Evolutionary conservation across 2,329 filamentous ascomycete species (phyloP).

Genomic region (Cylindrodendrum hubeiense): DNA sequence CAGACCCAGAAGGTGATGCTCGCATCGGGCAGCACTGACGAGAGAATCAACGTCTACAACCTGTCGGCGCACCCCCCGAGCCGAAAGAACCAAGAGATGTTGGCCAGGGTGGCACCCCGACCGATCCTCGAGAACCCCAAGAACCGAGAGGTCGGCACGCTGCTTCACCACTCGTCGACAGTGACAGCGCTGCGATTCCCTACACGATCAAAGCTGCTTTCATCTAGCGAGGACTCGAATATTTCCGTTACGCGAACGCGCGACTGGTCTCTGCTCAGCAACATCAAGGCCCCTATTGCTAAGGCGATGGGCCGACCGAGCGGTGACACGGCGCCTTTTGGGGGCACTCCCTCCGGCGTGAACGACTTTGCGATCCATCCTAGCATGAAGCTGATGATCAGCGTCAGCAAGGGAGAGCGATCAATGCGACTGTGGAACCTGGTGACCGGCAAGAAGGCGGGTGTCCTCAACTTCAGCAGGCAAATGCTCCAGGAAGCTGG

Average conservation of each 20-base stretch:
- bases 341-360: slow-evolving; percentile 85
- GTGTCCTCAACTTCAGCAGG: slow-evolving; percentile 86
- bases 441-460: slow-evolving; percentile 95
- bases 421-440: slow-evolving; percentile 97
- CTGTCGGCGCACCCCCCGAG: slow-evolving; percentile 78
- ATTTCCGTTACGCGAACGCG: slow-evolving; percentile 88
- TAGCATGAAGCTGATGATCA: slow-evolving; percentile 96
- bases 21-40: slow-evolving; percentile 92
- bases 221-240: slow-evolving; percentile 90
- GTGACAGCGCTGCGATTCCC: slow-evolving; percentile 87
- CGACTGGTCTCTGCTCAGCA: slow-evolving; percentile 90
- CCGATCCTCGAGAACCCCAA: slow-evolving; percentile 85
- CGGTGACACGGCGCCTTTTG: slow-evolving; percentile 88
- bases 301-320: slow-evolving; percentile 84
- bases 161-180: slow-evolving; percentile 87
- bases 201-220: slow-evolving; percentile 86
- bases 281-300: slow-evolving; percentile 89
- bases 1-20: slow-evolving; percentile 87
- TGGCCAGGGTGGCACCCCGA: slow-evolving; percentile 77
- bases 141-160: slow-evolving; percentile 88
- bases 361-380: slow-evolving; percentile 97
- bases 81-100: slow-evolving; percentile 66
- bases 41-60: slow-evolving; percentile 94
- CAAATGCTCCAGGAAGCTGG: slow-evolving; percentile 80
- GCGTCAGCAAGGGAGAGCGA: slow-evolving; percentile 88